Evolutionary conservation across 2,329 filamentous ascomycete genomes (phyloP), one percentile per base, ranked within the genome.

Genomic region (Tympanopsis confertula): DNA sequence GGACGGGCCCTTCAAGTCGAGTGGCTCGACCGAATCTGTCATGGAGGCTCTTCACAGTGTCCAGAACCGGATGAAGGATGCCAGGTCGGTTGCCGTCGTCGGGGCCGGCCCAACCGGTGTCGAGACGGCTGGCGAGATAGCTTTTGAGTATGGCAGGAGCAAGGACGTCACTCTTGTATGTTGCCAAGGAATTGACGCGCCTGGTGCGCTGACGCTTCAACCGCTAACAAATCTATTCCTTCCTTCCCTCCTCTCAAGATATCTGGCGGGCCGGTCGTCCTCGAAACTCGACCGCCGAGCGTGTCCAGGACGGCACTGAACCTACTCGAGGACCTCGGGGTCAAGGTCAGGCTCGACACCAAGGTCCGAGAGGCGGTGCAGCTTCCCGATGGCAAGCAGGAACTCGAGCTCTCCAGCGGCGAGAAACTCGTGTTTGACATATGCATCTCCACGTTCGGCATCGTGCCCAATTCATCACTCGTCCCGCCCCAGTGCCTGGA

Each of bases 41-140:
- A 38, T 42, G n/a, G 35, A 40, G 13, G 42, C 44, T 19, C 20
- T 49, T 5, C 45, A 48, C 36, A 37, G 41, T 10, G 35, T 45
- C 3, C 47, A 48, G 30, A 35, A 17, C 5, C 39, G 41, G 18
- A 41, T 50, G 17, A 22, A 40, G 19, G 40, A 37, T 12, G 43
- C 55, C 5, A 47, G 48, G 20, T 43, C 45, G 0, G 57, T 59
- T 30, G 45, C 51, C 5, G 40, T 58, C 14, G 54, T 46, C 18
- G 56, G 56, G 5, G 54, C 43, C 13, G 56, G 54, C 10, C 42
- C 49, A 3, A 59, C 56, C 0, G 55, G 56, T n/a, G 47, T 54
- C 26, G 56, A 56, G 39, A 45, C 47, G 18, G 46, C 53, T 29
- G 53, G 54, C 18, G 55, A 58, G 39, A 35, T 58, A 30, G 54